Evolutionary conservation across 1,139 yeast species (phyloP).

Genomic region (Lodderomyces metapsilosis): DNA sequence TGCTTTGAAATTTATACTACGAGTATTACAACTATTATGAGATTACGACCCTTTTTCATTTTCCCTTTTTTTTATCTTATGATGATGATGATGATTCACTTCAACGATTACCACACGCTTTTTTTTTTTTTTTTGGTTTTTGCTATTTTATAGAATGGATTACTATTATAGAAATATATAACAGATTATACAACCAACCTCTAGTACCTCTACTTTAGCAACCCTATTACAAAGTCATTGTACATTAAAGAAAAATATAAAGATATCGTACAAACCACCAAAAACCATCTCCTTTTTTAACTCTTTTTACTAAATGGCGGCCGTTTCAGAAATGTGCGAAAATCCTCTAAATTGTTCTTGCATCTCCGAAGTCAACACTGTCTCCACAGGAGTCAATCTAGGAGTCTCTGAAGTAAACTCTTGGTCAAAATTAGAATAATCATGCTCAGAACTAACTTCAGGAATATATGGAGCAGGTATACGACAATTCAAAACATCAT

Average conservation of each 20-base stretch:
- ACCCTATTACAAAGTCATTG: too few relatives aligned
- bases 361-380: conserved; percentile 79
- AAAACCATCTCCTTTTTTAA: not conserved
- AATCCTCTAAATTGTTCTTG: conserved; percentile 98
- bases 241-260: not conserved
- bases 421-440: conserved; percentile 88
- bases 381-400: conserved; percentile 89
- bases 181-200: too few relatives aligned
- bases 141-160: too few relatives aligned
- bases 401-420: conserved; percentile 96
- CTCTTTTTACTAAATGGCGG: conserved; percentile 30
- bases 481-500: conserved; percentile 71
- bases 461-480: conserved; percentile 86
- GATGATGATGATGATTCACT: too few relatives aligned
- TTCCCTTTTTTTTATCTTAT: not conserved
- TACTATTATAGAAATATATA: too few relatives aligned
- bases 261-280: not conserved
- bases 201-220: too few relatives aligned
- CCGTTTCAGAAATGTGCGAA: conserved; percentile 79
- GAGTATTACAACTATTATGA: too few relatives aligned
- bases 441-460: conserved; percentile 81
- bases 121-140: too few relatives aligned
- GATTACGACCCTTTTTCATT: too few relatives aligned
- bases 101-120: too few relatives aligned
- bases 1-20: too few relatives aligned